phyloP scores from a whole-genome alignment of 768 basidiomycete species.

The Agrocybe praecox region DNA sequence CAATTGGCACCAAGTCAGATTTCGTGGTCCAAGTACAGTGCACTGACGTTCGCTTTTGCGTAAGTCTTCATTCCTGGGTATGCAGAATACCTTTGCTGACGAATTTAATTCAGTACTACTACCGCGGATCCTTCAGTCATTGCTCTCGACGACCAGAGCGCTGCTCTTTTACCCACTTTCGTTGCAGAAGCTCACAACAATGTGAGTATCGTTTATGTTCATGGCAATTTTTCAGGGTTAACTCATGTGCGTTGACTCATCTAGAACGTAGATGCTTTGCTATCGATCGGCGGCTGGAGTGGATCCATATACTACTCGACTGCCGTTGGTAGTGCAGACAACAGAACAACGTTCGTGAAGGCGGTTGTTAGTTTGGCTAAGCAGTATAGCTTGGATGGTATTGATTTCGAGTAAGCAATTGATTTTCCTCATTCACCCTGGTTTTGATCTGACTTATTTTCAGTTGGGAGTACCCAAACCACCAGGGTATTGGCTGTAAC shows the following conservation, averaged over 20 bases:
- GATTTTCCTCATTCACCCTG: neutral
- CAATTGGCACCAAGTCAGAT: conserved; percentile 43
- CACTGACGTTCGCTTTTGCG: conserved; percentile 52
- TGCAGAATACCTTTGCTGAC: neutral
- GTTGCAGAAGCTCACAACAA: conserved; percentile 48
- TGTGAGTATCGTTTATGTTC: conserved; percentile 25
- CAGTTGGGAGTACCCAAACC: conserved; percentile 85
- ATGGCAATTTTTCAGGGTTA: neutral
- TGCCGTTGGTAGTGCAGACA: conserved; percentile 54
- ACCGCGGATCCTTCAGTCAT: conserved; percentile 34
- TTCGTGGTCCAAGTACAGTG: conserved; percentile 57
- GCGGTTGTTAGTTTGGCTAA: conserved; percentile 50
- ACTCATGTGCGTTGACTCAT: neutral
- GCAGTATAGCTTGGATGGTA: conserved; percentile 57
- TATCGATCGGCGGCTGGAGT: conserved; percentile 74
- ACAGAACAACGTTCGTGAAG: conserved; percentile 67
- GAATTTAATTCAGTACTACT: conserved; percentile 29
- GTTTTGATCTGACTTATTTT: neutral
- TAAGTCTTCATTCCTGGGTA: conserved; percentile 21
- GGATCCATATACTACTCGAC: conserved; percentile 67
- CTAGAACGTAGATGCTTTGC: conserved; percentile 55
- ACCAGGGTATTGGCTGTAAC: conserved; percentile 74
- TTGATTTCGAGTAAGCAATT: conserved; percentile 52
- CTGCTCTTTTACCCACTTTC: conserved; percentile 52
- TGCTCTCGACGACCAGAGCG: conserved; percentile 43